Evolutionary conservation across 257 asterid genomes (phyloP).

Genomic region (Primulina huaijiensis): DNA sequence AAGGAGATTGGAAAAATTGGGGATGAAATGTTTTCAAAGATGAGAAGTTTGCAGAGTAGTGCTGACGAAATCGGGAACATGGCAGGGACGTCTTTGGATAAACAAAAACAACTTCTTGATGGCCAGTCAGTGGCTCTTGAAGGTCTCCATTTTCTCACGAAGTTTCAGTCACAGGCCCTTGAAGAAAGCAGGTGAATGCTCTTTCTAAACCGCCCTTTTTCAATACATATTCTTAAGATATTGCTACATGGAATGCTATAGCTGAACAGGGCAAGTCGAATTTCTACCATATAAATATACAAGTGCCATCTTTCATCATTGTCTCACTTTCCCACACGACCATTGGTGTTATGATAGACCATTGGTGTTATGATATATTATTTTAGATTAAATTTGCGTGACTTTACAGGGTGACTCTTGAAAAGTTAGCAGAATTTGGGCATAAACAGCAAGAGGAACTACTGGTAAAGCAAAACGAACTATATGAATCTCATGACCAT

Average conservation of each 20-base stretch:
- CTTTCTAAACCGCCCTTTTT: neutral
- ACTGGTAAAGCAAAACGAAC: conserved; percentile 54
- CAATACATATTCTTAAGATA: neutral
- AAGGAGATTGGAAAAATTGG: conserved; percentile 69
- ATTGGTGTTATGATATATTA: neutral
- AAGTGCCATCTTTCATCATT: neutral
- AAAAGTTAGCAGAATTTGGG: conserved; percentile 63
- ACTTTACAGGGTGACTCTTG: conserved; percentile 48
- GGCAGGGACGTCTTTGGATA: conserved; percentile 63
- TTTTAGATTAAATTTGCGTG: neutral
- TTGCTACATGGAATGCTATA: too few relatives aligned
- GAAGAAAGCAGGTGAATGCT: conserved; percentile 69
- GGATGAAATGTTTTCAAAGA: conserved; percentile 55
- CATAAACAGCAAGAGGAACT: conserved; percentile 72
- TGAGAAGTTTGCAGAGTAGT: conserved; percentile 52
- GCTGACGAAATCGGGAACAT: conserved; percentile 64
- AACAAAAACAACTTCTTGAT: conserved; percentile 67
- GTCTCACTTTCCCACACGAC: neutral
- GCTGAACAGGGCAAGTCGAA: neutral
- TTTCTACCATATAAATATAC: neutral
- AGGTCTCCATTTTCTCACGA: conserved; percentile 55
- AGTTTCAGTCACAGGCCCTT: conserved; percentile 69
- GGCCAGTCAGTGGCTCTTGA: conserved; percentile 64
- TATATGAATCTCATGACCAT: conserved; percentile 66
- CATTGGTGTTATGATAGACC: neutral